phyloP scores from a whole-genome alignment of 495 filamentous ascomycete species.

The Aspergillus affinis region DNA sequence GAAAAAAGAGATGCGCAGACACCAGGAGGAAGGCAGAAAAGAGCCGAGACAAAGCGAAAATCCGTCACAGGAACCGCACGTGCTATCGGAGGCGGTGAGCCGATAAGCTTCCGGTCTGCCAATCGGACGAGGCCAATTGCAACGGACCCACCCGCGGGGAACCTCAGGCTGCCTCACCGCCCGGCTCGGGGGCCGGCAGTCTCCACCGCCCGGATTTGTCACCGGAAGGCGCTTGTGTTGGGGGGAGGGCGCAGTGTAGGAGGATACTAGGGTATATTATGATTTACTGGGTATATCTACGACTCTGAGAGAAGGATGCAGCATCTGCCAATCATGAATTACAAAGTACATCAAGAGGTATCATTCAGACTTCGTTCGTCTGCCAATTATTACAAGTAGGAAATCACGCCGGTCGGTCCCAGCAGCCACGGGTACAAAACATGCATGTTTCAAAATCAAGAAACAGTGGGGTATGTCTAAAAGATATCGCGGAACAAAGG shows the following conservation, averaged over 20 bases:
- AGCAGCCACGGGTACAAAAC: neutral
- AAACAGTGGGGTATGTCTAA: slow-evolving; percentile 24
- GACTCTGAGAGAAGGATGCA: too few species aligned
- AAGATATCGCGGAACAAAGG: slow-evolving; percentile 20
- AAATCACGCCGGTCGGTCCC: slow-evolving; percentile 19
- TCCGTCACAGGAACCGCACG: slow-evolving; percentile 18
- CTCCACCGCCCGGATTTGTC: neutral
- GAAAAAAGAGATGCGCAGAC: neutral
- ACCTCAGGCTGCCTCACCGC: neutral
- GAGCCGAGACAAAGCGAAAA: slow-evolving; percentile 24
- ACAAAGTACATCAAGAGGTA: slow-evolving; percentile 24
- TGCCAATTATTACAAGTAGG: slow-evolving; percentile 22
- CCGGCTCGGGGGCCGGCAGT: neutral
- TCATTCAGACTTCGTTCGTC: slow-evolving; percentile 20
- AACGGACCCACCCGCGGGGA: neutral
- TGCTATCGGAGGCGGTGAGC: slow-evolving; percentile 40
- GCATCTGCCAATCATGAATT: too few species aligned
- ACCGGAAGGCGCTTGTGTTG: neutral
- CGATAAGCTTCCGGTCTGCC: slow-evolving; percentile 34
- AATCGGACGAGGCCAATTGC: slow-evolving; percentile 23
- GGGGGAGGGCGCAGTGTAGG: neutral
- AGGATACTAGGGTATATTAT: too few species aligned
- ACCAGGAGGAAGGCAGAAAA: slow-evolving; percentile 3
- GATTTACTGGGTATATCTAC: too few species aligned
- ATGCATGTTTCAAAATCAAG: slow-evolving; percentile 16